Evolutionary conservation across 169 alveolate species (phyloP), one percentile per base, ranked within the genome.

Genomic region (Eimeria tenella): DNA sequence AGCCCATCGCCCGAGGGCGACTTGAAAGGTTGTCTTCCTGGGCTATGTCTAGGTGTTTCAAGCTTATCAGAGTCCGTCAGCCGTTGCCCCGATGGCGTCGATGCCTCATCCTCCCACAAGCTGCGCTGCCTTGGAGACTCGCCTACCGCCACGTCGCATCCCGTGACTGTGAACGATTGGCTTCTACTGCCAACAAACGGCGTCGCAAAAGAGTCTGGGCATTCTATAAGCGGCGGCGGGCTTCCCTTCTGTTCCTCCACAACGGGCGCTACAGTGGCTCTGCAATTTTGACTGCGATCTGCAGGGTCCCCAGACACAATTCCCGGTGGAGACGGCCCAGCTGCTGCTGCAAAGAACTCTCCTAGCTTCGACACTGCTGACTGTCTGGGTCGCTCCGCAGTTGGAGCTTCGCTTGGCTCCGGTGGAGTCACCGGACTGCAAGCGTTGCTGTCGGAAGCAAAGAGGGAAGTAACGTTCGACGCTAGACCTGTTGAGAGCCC

Each of bases 341-440:
- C 53, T 19, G 86, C 86, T 1, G 86, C 63, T 75, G 86, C 86
- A 9, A 81, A 81, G 56, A 84, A 62, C 23, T 62, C 79, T 6
- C 91, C 91, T 15, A 84, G 31, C 17, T 84, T 62, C 7, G 91
- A 53, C 62, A 79, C 91, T 15, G 91, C 65, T 62, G 91, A 84
- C 49, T 84, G 91, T 17, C 81, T 60, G 50, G 79, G 73, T 15
- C 79, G 63, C 52, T 58, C 91, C 10, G 77, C 53, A 3, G 81
- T 60, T 62, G 81, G 42, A 58, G 58, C 53, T 23, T 19, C 91
- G 23, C 65, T 11, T 9, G 81, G 25, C 52, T 58, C 91, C 15
- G 79, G 49, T 10, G 91, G 79, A 11, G 79, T n/a, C 3, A 52
- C 49, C 23, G 91, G 60, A 79, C 81, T 84, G 91, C 91, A 23